Evolutionary conservation across 108 stramenopile species (phyloP).

Genomic region (Mediolabrus comicus): DNA sequence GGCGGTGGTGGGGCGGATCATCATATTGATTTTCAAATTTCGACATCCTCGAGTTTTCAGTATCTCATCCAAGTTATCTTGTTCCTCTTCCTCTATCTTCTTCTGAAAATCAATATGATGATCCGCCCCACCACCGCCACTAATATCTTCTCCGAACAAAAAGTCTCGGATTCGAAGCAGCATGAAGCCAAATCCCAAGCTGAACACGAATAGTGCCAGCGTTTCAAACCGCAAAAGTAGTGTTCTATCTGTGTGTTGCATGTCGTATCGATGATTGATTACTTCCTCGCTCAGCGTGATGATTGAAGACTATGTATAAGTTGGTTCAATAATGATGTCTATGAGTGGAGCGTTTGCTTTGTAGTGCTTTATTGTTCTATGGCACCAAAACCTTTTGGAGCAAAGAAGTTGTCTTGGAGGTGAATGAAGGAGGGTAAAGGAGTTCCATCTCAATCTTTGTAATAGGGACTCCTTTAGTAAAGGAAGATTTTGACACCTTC

Average conservation of each 20-base stretch:
- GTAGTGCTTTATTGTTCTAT: too few species aligned
- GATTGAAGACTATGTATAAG: too few species aligned
- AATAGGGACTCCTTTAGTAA: too few species aligned
- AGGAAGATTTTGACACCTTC: too few species aligned
- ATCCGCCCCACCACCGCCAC: not conserved
- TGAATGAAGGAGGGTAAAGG: too few species aligned
- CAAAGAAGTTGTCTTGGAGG: too few species aligned
- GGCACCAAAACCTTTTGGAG: too few species aligned
- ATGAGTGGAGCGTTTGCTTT: too few species aligned
- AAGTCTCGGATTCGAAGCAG: not conserved
- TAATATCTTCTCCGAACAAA: not conserved
- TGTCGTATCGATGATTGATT: not conserved
- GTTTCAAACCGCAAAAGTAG: not conserved
- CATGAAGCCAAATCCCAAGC: not conserved
- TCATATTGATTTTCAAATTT: not conserved
- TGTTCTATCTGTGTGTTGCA: not conserved
- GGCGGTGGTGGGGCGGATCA: not conserved
- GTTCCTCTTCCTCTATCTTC: constrained; percentile 2
- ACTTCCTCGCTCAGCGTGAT: not conserved
- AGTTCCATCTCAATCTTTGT: too few species aligned
- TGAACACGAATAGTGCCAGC: not conserved
- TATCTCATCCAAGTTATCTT: not conserved
- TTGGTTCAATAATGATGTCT: too few species aligned
- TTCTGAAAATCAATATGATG: not conserved
- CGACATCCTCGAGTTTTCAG: not conserved